Conservation (phyloP, 768 basidiomycete species). For the Suillus cothurnatus region DNA sequence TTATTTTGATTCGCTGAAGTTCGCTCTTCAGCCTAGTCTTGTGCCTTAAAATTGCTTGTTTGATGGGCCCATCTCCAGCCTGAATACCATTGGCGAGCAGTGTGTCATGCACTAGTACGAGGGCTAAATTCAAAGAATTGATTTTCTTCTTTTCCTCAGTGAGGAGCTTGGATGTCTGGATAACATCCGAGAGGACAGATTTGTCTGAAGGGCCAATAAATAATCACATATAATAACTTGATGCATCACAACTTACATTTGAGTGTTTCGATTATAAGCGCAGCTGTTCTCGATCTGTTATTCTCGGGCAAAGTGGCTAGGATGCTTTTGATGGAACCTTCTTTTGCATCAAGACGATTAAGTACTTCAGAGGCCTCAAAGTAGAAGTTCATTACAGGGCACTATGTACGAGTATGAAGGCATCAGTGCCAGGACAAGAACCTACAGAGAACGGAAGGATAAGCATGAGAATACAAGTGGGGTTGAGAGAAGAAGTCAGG, state of each 20-base stretch:
- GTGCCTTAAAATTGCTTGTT: slow-evolving; percentile 84
- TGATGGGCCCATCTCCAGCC: slow-evolving; percentile 87
- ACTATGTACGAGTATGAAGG: slow-evolving; percentile 26
- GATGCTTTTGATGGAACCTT: slow-evolving; percentile 91
- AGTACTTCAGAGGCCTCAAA: slow-evolving; percentile 84
- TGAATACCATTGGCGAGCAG: slow-evolving; percentile 85
- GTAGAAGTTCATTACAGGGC: slow-evolving; percentile 86
- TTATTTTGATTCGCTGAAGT: slow-evolving; percentile 81
- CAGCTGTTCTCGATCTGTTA: slow-evolving; percentile 75
- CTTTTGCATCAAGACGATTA: slow-evolving; percentile 83
- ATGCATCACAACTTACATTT: slow-evolving; percentile 66
- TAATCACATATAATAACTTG: not conserved
- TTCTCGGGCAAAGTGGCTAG: slow-evolving; percentile 73
- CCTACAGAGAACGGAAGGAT: slow-evolving; percentile 23
- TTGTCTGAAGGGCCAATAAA: slow-evolving; percentile 57
- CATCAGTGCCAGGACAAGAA: slow-evolving; percentile 19
- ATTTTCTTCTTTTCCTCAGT: slow-evolving; percentile 77
- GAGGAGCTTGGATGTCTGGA: slow-evolving; percentile 66
- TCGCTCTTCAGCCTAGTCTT: slow-evolving; percentile 89
- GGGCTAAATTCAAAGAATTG: slow-evolving; percentile 71
- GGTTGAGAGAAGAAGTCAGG: slow-evolving; percentile 27
- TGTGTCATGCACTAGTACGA: slow-evolving; percentile 91
- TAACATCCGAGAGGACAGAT: slow-evolving; percentile 68
- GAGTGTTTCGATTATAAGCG: slow-evolving; percentile 90
- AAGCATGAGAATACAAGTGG: slow-evolving; percentile 26